These are phyloP conservation scores for Vicia sativa DNA, from an alignment of 306 rosid genomes.

Conservation along the genomic window DNA sequence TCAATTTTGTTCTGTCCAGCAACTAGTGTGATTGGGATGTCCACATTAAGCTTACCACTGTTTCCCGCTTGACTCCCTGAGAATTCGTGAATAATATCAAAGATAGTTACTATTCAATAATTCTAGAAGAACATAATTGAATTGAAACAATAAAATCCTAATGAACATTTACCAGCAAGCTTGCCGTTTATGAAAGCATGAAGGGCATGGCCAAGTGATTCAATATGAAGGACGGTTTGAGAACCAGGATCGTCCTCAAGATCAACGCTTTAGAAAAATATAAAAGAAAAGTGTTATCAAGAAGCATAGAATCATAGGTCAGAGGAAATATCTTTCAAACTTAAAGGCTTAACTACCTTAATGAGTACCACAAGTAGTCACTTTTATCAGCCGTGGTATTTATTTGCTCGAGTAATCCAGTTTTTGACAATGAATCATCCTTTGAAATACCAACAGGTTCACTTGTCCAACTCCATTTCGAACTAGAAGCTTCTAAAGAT, in stretches of 20 bases:
- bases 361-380: constrained; percentile 94
- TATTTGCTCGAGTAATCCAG: constrained; percentile 88
- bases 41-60: constrained; percentile 50
- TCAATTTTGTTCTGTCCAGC: constrained; percentile 80
- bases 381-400: constrained; percentile 94
- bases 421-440: constrained; percentile 55
- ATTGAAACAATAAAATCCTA: constrained; percentile 4
- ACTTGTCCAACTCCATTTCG: constrained; percentile 84
- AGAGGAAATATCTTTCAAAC: constrained; percentile 31
- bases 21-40: constrained; percentile 60
- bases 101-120: background rate
- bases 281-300: constrained; percentile 29
- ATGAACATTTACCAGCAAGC: constrained; percentile 63
- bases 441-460: constrained; percentile 93
- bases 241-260: constrained; percentile 58
- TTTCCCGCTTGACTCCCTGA: constrained; percentile 76
- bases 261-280: constrained; percentile 50
- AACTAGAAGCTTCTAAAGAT: constrained; percentile 59
- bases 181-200: constrained; percentile 79
- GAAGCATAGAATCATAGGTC: constrained; percentile 26
- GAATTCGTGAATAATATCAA: constrained; percentile 29
- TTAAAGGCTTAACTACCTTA: constrained; percentile 59
- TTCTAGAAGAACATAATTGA: background rate
- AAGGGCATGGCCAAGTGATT: constrained; percentile 91
- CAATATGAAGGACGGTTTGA: constrained; percentile 72